Base-by-base conservation (phyloP, 768 basidiomycete genomes). In the Lentinula guzmanii region DNA sequence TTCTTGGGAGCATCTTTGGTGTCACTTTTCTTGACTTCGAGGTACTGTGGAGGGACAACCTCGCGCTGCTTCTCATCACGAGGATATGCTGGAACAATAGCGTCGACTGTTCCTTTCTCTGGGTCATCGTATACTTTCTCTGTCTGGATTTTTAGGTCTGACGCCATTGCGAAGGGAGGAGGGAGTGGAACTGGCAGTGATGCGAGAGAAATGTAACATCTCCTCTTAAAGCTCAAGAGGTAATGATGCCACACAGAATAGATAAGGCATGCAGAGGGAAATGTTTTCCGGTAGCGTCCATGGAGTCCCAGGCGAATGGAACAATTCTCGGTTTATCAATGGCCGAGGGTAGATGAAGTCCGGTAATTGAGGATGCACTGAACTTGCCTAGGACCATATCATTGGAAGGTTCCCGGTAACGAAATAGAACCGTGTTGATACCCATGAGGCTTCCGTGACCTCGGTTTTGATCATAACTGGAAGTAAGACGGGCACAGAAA, bases 61-160 rank as follows among this genome's bases (percentile, higher is more conserved):
- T 68, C 62, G 45, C 74, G 67, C 68, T 76, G 74, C 70, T 78
- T 79, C 72, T 78, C 76, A 55, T 74, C 72, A 54, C 72, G 69
- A 61, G 73, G 63, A 62, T 75, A 72, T 50, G 63, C 62, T 1
- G 70, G 66, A 46, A 67, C 68, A 52, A 68, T 70, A 48, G 77
- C 69, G 55, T 84, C 85, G 60, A 82, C 66, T 53, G 77, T 76
- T 60, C 85, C 86, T 70, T 82, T 84, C 75, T 88, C 86, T 43
- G 82, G 77, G 66, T 86, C 84, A 66, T 77, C 72, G 68, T 78
- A 76, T 18, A 75, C 46, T 24, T 21, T 71, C 60, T 77, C 73
- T 31, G 75, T 73, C 61, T 74, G 71, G 61, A 70, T 74, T 66
- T 72, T 74, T 64, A 66, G 56, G 62, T 75, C 76, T 52, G 68